Evolutionary conservation across 768 basidiomycete species (phyloP).

Genomic region (Lepiota venenata): DNA sequence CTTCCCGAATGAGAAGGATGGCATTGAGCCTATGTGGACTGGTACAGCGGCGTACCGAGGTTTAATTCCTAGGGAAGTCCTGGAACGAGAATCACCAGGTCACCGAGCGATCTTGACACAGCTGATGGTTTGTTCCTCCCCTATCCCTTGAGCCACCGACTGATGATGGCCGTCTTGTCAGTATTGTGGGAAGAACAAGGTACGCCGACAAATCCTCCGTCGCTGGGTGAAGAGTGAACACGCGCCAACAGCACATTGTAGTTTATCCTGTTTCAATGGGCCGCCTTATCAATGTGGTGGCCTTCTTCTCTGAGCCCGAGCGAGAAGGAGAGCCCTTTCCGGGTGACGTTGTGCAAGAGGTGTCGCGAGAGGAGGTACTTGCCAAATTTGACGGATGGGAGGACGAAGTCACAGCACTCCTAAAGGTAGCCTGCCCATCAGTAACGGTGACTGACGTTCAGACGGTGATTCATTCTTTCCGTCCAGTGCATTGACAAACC

Average conservation of each 20-base stretch:
- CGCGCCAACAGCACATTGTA: slow-evolving; percentile 29
- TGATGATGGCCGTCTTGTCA: slow-evolving; percentile 7
- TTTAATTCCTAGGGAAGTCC: slow-evolving; percentile 28
- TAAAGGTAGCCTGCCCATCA: slow-evolving; percentile 21
- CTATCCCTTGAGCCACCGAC: background rate
- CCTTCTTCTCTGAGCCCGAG: slow-evolving; percentile 23
- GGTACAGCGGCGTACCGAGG: slow-evolving; percentile 37
- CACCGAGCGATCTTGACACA: slow-evolving; percentile 16
- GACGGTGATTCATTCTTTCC: background rate
- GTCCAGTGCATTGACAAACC: slow-evolving; percentile 27
- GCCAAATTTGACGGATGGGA: slow-evolving; percentile 31
- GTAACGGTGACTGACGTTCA: background rate
- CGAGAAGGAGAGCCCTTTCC: slow-evolving; percentile 27
- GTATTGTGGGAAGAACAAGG: slow-evolving; percentile 31
- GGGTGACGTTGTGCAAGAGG: slow-evolving; percentile 27
- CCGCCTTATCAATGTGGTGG: slow-evolving; percentile 31
- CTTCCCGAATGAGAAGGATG: slow-evolving; percentile 11
- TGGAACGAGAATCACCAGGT: slow-evolving; percentile 23
- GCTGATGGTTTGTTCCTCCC: slow-evolving; percentile 18
- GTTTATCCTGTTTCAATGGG: slow-evolving; percentile 37
- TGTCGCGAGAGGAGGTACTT: slow-evolving; percentile 29
- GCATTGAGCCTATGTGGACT: slow-evolving; percentile 33
- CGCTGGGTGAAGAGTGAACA: slow-evolving; percentile 11
- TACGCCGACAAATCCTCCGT: slow-evolving; percentile 2
- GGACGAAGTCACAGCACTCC: slow-evolving; percentile 26